Evolutionary conservation across 805 yeast genomes (phyloP).

Genomic region (Metschnikowia vanudenii): DNA sequence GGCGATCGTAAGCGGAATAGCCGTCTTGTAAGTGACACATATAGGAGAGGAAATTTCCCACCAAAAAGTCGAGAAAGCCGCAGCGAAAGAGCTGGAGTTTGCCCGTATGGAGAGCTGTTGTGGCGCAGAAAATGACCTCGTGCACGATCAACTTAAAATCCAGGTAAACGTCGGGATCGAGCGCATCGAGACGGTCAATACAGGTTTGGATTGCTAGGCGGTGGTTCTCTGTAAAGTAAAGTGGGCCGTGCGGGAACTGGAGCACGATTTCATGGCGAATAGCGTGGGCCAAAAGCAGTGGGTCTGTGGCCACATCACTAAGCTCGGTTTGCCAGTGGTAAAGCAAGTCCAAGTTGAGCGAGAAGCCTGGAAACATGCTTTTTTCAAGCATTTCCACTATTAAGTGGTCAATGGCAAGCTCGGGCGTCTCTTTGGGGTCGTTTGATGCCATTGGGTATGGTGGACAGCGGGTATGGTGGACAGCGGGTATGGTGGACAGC

Average conservation of each 20-base stretch:
- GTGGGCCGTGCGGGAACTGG: conserved; percentile 14
- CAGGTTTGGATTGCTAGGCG: conserved; percentile 18
- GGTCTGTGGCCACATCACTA: conserved; percentile 24
- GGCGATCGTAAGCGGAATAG: conserved; percentile 16
- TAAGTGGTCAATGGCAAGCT: conserved; percentile 2
- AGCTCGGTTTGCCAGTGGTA: conserved; percentile 39
- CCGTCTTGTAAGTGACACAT: conserved; percentile 13
- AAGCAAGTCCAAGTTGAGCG: conserved; percentile 29
- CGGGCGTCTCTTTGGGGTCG: background rate
- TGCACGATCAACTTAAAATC: conserved; percentile 31
- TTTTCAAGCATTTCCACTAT: conserved; percentile 1
- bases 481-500: background rate
- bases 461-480: background rate
- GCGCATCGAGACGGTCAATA: conserved; percentile 4
- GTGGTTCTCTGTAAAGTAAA: conserved; percentile 6
- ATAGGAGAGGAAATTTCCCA: conserved; percentile 21
- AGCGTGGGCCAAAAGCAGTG: conserved; percentile 18
- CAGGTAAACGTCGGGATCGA: conserved; percentile 25
- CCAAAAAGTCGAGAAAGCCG: conserved; percentile 21
- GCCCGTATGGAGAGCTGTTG: conserved; percentile 25
- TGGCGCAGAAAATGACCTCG: conserved; percentile 25
- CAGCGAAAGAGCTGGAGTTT: conserved; percentile 24
- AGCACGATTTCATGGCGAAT: conserved; percentile 28
- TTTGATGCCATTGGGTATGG: background rate
- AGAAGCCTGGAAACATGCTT: conserved; percentile 22